Evolutionary conservation across 192 early-diverging fungal species (phyloP).

Genomic region (Phycomyces blakesleeanus): DNA sequence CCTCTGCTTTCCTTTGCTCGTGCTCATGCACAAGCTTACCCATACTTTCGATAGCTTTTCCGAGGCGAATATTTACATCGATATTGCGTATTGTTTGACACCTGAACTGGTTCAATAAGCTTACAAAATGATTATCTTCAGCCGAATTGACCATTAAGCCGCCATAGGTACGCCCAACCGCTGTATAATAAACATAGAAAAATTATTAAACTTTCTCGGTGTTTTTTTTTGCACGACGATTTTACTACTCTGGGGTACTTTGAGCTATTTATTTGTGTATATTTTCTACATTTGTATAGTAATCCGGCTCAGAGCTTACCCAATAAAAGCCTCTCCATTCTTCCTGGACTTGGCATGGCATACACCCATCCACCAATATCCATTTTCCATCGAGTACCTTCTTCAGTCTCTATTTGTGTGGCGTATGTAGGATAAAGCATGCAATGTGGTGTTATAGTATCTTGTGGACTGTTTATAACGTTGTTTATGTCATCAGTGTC

Average conservation of each 20-base stretch:
- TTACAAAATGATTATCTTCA: conserved; percentile 24
- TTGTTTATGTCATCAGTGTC: conserved; percentile 13
- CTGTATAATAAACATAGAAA: conserved; percentile 8
- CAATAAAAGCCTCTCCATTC: conserved; percentile 19
- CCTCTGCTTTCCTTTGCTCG: conserved; percentile 15
- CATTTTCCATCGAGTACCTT: conserved; percentile 19
- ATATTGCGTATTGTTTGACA: conserved; percentile 25
- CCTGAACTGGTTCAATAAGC: conserved; percentile 20
- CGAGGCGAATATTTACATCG: conserved; percentile 14
- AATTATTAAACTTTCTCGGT: neutral
- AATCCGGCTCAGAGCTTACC: conserved; percentile 7
- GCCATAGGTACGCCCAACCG: conserved; percentile 25
- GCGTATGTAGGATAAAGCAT: conserved; percentile 36
- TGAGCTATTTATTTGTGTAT: neutral
- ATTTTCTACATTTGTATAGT: neutral
- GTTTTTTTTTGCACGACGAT: no score
- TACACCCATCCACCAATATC: conserved; percentile 26
- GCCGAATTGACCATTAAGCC: conserved; percentile 13
- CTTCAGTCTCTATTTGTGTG: conserved; percentile 5
- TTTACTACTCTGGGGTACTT: no score
- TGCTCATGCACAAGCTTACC: neutral
- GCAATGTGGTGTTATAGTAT: conserved; percentile 17
- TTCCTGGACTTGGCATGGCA: conserved; percentile 19
- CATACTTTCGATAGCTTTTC: neutral
- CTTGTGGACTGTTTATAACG: conserved; percentile 6